Conservation (phyloP, 2,329 filamentous ascomycete genomes). For the Cladosporium halotolerans region DNA sequence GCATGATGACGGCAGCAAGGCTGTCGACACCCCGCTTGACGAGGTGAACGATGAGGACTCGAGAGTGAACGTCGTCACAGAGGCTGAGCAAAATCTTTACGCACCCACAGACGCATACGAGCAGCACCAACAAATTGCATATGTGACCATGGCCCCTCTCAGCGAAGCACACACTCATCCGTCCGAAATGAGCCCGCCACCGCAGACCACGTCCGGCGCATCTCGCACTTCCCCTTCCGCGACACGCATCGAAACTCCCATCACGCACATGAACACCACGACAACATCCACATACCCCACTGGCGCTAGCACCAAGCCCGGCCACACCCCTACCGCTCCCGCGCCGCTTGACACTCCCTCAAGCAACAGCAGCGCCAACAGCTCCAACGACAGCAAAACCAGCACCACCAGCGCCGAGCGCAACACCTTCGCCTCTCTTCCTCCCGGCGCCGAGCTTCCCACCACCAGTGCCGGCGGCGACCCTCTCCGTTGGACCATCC, state of each 20-base stretch:
- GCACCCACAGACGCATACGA: no score
- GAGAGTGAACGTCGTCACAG: no score
- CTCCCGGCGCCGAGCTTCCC: not conserved
- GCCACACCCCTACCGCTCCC: no score
- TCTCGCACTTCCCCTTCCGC: not conserved
- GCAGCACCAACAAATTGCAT: no score
- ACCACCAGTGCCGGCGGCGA: not conserved
- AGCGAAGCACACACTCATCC: no score
- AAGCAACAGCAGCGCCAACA: not conserved
- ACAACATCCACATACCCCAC: not conserved
- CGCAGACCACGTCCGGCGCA: not conserved
- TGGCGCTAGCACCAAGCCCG: no score
- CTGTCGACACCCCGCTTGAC: no score
- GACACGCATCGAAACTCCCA: not conserved
- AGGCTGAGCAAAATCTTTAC: no score
- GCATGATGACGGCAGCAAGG: no score
- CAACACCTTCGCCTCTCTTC: not conserved
- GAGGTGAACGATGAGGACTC: no score
- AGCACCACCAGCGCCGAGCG: not conserved
- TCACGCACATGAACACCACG: not conserved
- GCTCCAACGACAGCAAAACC: not conserved
- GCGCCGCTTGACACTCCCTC: not conserved
- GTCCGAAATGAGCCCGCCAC: no score
- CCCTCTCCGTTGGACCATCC: not conserved
- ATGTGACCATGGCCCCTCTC: no score